Conservation (phyloP, 2,329 filamentous ascomycete genomes). For the Drechslerella dactyloides region DNA sequence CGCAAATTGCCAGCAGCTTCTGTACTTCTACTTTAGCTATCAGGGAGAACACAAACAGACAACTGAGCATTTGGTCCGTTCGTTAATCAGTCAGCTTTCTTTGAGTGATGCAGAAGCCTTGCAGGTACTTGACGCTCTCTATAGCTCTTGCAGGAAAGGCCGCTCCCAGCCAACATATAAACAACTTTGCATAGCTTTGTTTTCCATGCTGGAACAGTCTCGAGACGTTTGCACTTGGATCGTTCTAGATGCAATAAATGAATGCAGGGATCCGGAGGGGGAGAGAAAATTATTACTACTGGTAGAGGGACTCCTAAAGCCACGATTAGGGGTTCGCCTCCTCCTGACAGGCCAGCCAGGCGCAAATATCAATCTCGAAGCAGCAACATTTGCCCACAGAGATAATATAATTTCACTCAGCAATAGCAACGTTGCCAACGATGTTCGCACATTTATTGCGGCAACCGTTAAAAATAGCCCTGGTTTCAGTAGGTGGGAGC, state of each 20-base stretch:
- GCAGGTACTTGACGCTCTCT: neutral
- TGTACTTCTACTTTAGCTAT: conserved; percentile 9
- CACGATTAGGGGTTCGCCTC: neutral
- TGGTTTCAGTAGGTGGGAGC: conserved; percentile 54
- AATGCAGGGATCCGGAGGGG: neutral
- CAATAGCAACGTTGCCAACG: neutral
- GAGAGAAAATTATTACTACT: neutral
- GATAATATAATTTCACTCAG: neutral
- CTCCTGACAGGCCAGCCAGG: neutral
- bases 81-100: conserved; percentile 1
- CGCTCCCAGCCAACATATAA: neutral
- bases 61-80: neutral
- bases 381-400: neutral
- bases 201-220: neutral
- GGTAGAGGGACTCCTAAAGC: neutral
- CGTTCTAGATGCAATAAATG: conserved; percentile 5
- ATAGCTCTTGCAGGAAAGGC: neutral
- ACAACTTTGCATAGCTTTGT: neutral
- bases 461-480: conserved; percentile 42
- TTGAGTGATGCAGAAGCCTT: neutral
- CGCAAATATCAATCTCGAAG: neutral
- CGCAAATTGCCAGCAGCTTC: neutral
- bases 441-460: conserved; percentile 17
- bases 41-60: neutral
- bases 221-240: neutral